These are phyloP conservation scores for Dryas integrifolia DNA, from an alignment of 331 rosid genomes.

Conservation along the genomic window DNA sequence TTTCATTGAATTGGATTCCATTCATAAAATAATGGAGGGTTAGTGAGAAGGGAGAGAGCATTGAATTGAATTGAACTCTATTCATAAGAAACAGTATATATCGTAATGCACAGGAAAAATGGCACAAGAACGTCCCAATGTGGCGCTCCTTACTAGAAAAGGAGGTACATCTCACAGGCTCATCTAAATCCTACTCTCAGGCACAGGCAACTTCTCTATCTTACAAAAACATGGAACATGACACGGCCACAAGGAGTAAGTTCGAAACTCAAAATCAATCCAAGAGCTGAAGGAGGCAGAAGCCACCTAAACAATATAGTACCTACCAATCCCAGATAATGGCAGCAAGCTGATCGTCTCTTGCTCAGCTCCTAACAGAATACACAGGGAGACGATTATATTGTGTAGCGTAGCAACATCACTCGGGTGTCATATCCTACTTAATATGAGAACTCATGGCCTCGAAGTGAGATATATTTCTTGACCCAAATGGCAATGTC, in stretches of 20 bases:
- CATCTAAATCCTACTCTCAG: constrained; percentile 43
- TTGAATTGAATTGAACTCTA: constrained; percentile 32
- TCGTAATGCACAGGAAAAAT: constrained; percentile 44
- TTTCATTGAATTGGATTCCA: background rate
- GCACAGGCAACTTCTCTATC: constrained; percentile 32
- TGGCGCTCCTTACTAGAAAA: constrained; percentile 6
- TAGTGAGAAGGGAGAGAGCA: constrained; percentile 5
- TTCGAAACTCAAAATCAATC: constrained; percentile 27
- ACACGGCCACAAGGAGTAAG: constrained; percentile 13
- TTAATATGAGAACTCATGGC: constrained; percentile 93
- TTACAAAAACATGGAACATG: constrained; percentile 40
- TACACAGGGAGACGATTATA: constrained; percentile 21
- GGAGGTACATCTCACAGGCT: constrained; percentile 41
- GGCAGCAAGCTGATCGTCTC: constrained; percentile 25
- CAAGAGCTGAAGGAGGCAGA: constrained; percentile 26
- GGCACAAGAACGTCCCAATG: constrained; percentile 36
- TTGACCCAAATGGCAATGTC: constrained; percentile 96
- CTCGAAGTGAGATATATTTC: constrained; percentile 85
- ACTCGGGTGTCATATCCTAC: constrained; percentile 22
- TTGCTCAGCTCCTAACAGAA: constrained; percentile 30
- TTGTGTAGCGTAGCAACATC: constrained; percentile 11
- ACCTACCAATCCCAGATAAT: constrained; percentile 23
- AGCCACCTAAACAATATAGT: constrained; percentile 23
- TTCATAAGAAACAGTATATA: constrained; percentile 43
- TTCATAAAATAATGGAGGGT: background rate